These are phyloP conservation scores for Plasmodium inui DNA, from an alignment of 169 alveolate genomes.

Conservation along the genomic window DNA sequence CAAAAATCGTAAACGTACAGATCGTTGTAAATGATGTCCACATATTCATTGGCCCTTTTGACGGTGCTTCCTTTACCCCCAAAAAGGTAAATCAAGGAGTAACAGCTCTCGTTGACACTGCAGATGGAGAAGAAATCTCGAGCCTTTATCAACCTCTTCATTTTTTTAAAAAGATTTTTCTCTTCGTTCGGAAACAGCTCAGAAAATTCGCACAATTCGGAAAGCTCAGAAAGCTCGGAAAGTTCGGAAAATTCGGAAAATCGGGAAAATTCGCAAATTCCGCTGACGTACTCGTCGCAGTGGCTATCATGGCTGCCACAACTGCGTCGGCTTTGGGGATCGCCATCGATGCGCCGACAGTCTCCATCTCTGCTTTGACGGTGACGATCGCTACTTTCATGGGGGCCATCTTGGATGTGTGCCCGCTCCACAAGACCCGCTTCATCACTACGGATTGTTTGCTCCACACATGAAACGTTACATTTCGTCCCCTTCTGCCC, in stretches of 20 bases:
- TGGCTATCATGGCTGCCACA: not conserved
- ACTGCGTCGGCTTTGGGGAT: not conserved
- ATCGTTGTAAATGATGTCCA: conserved; percentile 67
- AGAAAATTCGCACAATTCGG: conserved; percentile 25
- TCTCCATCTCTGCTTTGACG: not conserved
- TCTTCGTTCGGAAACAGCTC: conserved; percentile 36
- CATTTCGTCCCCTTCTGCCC: not conserved
- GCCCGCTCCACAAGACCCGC: not conserved
- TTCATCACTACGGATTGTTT: not conserved
- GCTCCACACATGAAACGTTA: not conserved
- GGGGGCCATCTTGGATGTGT: not conserved
- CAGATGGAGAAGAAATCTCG: conserved; percentile 68
- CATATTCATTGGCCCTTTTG: conserved; percentile 50
- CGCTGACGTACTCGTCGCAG: conserved; percentile 33
- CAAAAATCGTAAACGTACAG: conserved; percentile 71
- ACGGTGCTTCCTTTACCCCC: conserved; percentile 76
- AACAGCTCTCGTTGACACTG: conserved; percentile 49
- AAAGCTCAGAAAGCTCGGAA: not conserved
- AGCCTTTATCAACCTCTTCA: conserved; percentile 56
- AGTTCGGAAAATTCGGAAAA: conserved; percentile 11
- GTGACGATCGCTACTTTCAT: not conserved
- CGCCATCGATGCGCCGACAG: not conserved
- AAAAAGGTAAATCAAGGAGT: conserved; percentile 61
- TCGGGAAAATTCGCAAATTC: conserved; percentile 38
- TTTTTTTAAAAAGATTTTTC: conserved; percentile 12